phyloP scores from a whole-genome alignment of 352 stramenopile genomes.

The Globisporangium abappressorium region DNA sequence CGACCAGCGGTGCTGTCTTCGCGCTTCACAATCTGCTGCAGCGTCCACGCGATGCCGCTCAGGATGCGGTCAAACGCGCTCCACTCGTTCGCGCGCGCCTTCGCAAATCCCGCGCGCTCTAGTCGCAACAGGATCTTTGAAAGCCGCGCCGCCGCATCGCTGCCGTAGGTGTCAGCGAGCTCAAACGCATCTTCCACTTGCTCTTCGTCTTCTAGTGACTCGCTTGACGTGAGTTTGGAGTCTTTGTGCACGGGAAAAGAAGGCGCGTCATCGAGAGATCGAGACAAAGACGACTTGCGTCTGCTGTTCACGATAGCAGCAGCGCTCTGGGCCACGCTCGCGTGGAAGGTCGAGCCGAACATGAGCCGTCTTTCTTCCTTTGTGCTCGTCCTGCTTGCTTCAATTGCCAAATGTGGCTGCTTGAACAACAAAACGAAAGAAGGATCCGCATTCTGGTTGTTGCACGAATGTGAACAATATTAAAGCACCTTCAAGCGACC shows the following conservation, averaged over 20 bases:
- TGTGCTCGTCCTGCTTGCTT: background rate
- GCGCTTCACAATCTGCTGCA: slow-evolving; percentile 54
- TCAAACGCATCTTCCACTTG: slow-evolving; percentile 25
- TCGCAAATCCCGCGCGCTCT: slow-evolving; percentile 38
- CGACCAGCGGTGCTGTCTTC: slow-evolving; percentile 37
- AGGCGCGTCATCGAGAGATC: background rate
- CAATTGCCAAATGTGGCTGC: slow-evolving; percentile 6
- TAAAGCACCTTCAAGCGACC: no score
- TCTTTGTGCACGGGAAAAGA: background rate
- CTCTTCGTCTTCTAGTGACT: background rate
- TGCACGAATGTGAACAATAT: background rate
- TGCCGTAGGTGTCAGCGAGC: slow-evolving; percentile 31
- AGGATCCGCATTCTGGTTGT: slow-evolving; percentile 5
- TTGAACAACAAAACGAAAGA: slow-evolving; percentile 6
- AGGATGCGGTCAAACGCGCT: slow-evolving; percentile 66
- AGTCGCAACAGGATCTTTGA: slow-evolving; percentile 31
- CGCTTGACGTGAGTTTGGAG: background rate
- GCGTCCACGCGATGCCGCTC: slow-evolving; percentile 51
- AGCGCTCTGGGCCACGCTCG: slow-evolving; percentile 3
- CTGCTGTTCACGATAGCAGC: background rate
- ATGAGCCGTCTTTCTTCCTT: background rate
- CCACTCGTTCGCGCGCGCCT: slow-evolving; percentile 34
- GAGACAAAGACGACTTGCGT: background rate
- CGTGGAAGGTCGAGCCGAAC: slow-evolving; percentile 9
- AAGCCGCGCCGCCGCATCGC: slow-evolving; percentile 32